Base-by-base conservation (phyloP, 73 alveolate genomes). In the Blepharisma stoltei region DNA sequence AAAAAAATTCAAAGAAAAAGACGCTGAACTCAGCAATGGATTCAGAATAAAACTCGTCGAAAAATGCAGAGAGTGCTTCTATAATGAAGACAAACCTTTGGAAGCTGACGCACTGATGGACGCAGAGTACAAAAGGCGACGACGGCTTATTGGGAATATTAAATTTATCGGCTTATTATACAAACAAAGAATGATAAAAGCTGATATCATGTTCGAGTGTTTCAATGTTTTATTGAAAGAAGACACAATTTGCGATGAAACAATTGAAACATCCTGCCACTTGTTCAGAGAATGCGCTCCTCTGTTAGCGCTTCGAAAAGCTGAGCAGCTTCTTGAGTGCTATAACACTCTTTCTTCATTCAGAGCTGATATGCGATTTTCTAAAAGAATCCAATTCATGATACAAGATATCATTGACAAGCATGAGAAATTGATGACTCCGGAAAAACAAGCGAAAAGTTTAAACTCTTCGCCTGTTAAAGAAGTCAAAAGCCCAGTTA, bases 1-100 rank as follows among this genome's bases (percentile, higher is more conserved):
- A 60, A n/a, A 60, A 60, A 60, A 60, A 9, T 60, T 60, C 45
- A 60, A 60, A 60, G 41, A 32, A 32, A 32, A 32, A 32, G 73
- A 14, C 18, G 23, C 2, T 8, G 23, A 60, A n/a, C 23, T 60
- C 18, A 14, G 46, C 18, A 60, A 14, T 20, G 18, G 23, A 38
- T 60, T 60, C 45, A 14, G 73, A 38, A 60, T 14, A 38, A 14
- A n/a, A 38, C 14, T 60, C 23, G 73, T 60, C 14, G 73, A 60
- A 25, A 60, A 60, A 47, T 60, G 73, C 23, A 14, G 73, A 60
- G 73, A 60, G 46, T 60, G 73, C 23, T 60, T 60, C 23, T 60
- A 60, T 25, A 60, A 60, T 60, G 73, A 60, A 60, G 73, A 60
- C 14, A 25, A 14, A 11, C 73, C 73, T n/a, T 8, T 60, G 2